Percentiles rank a stretch among this genome's conserved stretches.
These are phyloP conservation scores for Epichloe coenophiala DNA, from an alignment of 2,329 filamentous ascomycete species.

Conservation along the genomic window DNA sequence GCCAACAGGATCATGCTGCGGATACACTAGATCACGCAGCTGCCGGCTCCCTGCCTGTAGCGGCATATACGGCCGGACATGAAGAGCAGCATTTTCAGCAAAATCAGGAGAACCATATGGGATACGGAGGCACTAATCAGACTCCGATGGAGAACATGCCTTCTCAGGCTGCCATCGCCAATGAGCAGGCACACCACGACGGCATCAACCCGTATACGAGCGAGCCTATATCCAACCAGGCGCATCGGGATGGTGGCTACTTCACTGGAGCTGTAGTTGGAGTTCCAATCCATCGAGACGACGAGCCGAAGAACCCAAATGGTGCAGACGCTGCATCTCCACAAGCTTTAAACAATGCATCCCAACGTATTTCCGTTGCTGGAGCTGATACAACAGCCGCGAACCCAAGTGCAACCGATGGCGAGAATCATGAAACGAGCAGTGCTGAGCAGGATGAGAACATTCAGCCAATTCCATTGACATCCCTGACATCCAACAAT, in stretches of 20 bases:
- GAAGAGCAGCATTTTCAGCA: background rate
- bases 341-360: background rate
- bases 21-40: constrained; percentile 48
- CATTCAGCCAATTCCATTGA: constrained; percentile 9
- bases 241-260: constrained; percentile 7
- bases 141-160: constrained; percentile 34
- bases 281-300: constrained; percentile 5
- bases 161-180: constrained; percentile 36
- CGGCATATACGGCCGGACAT: constrained; percentile 18
- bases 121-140: constrained; percentile 33
- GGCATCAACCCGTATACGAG: constrained; percentile 45
- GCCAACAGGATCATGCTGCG: constrained; percentile 26
- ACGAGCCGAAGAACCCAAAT: constrained; percentile 3
- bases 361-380: background rate
- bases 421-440: constrained; percentile 7
- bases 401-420: background rate
- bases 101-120: constrained; percentile 11
- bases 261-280: constrained; percentile 11
- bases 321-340: background rate
- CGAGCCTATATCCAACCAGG: constrained; percentile 21
- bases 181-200: constrained; percentile 37
- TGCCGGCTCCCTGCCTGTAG: constrained; percentile 36
- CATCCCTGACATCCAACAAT: constrained; percentile 4
- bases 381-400: background rate
- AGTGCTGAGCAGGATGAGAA: constrained; percentile 1